These are phyloP conservation scores for Ascochyta rabiei DNA, from an alignment of 2,329 filamentous ascomycete species.

Conservation along the genomic window DNA sequence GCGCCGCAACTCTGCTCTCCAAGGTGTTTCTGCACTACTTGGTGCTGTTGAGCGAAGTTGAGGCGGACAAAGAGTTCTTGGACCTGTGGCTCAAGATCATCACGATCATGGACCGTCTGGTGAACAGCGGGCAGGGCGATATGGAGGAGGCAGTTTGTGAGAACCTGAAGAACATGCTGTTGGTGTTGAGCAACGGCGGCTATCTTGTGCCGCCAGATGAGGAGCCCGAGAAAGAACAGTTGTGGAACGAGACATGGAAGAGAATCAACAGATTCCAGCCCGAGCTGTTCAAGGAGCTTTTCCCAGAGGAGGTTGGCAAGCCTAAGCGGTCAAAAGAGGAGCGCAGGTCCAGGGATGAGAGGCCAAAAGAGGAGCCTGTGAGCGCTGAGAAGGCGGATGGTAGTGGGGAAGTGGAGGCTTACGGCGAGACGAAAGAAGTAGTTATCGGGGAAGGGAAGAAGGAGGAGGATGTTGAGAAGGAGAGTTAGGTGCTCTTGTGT, in stretches of 20 bases:
- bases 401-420: neutral
- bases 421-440: slow-evolving; percentile 7
- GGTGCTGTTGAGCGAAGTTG: slow-evolving; percentile 81
- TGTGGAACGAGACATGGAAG: slow-evolving; percentile 68
- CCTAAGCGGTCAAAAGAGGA: slow-evolving; percentile 31
- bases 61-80: slow-evolving; percentile 86
- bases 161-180: slow-evolving; percentile 91
- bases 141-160: slow-evolving; percentile 96
- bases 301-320: slow-evolving; percentile 55
- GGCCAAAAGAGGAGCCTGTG: slow-evolving; percentile 13
- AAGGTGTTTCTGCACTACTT: slow-evolving; percentile 96
- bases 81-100: slow-evolving; percentile 92
- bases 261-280: slow-evolving; percentile 66
- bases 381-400: slow-evolving; percentile 10
- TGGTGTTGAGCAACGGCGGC: slow-evolving; percentile 92
- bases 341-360: slow-evolving; percentile 21
- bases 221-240: slow-evolving; percentile 55
- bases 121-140: slow-evolving; percentile 93
- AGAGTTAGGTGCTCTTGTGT: slow-evolving; percentile 16
- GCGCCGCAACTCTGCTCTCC: slow-evolving; percentile 87
- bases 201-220: slow-evolving; percentile 75
- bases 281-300: slow-evolving; percentile 63
- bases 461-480: slow-evolving; percentile 10
- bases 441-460: slow-evolving; percentile 5
- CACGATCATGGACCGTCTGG: slow-evolving; percentile 91